These are phyloP conservation scores for Triticum urartu DNA, from an alignment of 176 grass and related monocot species.

Conservation along the genomic window DNA sequence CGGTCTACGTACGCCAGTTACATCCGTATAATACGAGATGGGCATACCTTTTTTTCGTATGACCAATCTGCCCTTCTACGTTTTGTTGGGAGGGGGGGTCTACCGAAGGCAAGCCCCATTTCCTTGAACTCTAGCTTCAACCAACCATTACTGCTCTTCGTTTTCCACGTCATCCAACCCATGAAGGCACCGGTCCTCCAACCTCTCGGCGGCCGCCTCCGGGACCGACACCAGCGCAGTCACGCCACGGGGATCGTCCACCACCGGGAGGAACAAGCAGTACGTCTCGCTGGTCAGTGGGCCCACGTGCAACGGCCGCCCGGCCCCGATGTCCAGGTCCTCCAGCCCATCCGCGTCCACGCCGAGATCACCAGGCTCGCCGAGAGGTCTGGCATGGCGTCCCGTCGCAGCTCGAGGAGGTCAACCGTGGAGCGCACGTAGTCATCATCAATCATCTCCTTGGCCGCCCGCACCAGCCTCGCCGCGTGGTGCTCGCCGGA, in stretches of 20 bases:
- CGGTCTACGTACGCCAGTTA: too few relatives aligned
- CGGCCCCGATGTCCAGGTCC: constrained; percentile 68
- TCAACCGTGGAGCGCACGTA: constrained; percentile 62
- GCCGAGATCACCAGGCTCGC: constrained; percentile 81
- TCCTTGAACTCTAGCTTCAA: too few relatives aligned
- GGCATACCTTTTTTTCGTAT: too few relatives aligned
- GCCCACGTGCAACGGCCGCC: constrained; percentile 68
- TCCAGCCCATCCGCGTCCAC: constrained; percentile 77
- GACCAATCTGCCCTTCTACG: too few relatives aligned
- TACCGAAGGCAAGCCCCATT: too few relatives aligned
- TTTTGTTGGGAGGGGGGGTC: too few relatives aligned
- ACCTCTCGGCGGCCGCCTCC: background rate
- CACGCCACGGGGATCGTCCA: constrained; percentile 48
- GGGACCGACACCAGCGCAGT: constrained; percentile 35
- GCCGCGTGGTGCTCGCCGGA: constrained; percentile 14
- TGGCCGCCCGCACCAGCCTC: constrained; percentile 70
- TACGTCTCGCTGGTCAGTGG: constrained; percentile 85
- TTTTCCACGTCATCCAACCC: too few relatives aligned
- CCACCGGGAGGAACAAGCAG: constrained; percentile 68
- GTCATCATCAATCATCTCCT: background rate
- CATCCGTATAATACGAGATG: too few relatives aligned
- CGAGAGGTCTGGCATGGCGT: constrained; percentile 55
- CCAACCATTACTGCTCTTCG: too few relatives aligned
- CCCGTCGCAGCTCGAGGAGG: constrained; percentile 60
- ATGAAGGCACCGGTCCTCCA: too few relatives aligned